These are phyloP conservation scores for Austroboletus niveus DNA, from an alignment of 1,284 basidiomycete species.

Conservation along the genomic window DNA sequence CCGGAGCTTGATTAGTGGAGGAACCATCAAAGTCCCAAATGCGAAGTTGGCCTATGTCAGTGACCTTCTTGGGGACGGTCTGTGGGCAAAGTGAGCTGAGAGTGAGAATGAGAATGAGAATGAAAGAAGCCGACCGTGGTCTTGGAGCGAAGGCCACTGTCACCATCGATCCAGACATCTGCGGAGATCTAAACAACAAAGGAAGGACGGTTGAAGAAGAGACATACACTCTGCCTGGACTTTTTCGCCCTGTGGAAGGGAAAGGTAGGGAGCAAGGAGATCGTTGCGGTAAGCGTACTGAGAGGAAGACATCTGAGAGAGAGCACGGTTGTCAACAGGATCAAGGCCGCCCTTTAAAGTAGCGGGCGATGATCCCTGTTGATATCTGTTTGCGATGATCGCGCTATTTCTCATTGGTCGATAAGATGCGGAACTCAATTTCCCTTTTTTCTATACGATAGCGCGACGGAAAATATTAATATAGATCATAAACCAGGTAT, in stretches of 20 bases:
- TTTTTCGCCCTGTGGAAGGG: slow-evolving; percentile 82
- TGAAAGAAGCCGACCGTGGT: slow-evolving; percentile 62
- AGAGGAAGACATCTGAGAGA: slow-evolving; percentile 24
- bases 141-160: slow-evolving; percentile 90
- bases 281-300: slow-evolving; percentile 64
- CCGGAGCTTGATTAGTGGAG: slow-evolving; percentile 95
- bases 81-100: slow-evolving; percentile 30
- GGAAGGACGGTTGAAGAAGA: slow-evolving; percentile 14
- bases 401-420: slow-evolving; percentile 28
- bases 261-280: slow-evolving; percentile 84
- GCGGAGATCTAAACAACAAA: slow-evolving; percentile 12
- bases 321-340: neutral
- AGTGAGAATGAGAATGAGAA: neutral
- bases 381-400: slow-evolving; percentile 20
- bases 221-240: slow-evolving; percentile 89
- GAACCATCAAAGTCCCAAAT: slow-evolving; percentile 99
- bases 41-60: slow-evolving; percentile 84
- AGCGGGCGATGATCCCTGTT: slow-evolving; percentile 18
- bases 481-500: neutral
- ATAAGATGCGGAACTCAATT: slow-evolving; percentile 19
- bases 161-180: slow-evolving; percentile 97
- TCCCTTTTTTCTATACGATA: slow-evolving; percentile 10
- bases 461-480: neutral
- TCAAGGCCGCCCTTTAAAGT: slow-evolving; percentile 23
- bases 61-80: slow-evolving; percentile 83